Percentiles rank a stretch among this genome's conserved stretches.
These are phyloP conservation scores for Cystobasidium slooffiae DNA, from an alignment of 1,284 basidiomycete genomes.

Conservation along the genomic window DNA sequence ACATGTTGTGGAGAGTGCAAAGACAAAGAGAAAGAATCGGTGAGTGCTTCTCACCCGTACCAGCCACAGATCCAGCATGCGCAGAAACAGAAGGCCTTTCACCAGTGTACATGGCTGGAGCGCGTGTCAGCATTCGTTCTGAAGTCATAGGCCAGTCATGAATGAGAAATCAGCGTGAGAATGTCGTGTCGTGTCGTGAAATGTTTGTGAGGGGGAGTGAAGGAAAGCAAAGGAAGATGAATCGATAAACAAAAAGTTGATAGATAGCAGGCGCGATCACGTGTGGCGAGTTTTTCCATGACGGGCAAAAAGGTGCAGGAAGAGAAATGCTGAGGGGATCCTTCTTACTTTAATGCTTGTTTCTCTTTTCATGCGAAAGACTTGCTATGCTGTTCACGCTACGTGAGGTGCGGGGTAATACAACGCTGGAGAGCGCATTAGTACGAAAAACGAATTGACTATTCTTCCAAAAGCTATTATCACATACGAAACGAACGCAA, in stretches of 20 bases:
- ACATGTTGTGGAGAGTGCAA: neutral
- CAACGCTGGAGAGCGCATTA: neutral
- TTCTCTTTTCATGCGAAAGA: no score
- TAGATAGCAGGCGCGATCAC: no score
- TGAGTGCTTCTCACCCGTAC: neutral
- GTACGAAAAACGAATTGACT: neutral
- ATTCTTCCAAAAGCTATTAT: no score
- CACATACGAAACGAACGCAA: no score
- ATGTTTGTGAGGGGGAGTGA: neutral
- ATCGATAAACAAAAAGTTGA: no score
- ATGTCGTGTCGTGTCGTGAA: neutral
- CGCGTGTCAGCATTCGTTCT: constrained; percentile 31
- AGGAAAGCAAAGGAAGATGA: neutral
- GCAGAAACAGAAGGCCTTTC: neutral
- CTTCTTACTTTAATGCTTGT: no score
- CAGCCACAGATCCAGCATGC: neutral
- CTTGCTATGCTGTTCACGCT: no score
- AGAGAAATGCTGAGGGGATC: no score
- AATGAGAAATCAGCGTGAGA: neutral
- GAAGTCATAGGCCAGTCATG: constrained; percentile 7
- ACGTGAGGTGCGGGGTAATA: no score
- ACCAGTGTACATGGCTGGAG: constrained; percentile 33
- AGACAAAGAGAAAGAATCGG: neutral
- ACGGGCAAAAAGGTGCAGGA: no score
- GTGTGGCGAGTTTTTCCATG: no score